Evolutionary conservation across 495 filamentous ascomycete species (phyloP).

Genomic region (Aspergillus sclerotiicarbonarius): DNA sequence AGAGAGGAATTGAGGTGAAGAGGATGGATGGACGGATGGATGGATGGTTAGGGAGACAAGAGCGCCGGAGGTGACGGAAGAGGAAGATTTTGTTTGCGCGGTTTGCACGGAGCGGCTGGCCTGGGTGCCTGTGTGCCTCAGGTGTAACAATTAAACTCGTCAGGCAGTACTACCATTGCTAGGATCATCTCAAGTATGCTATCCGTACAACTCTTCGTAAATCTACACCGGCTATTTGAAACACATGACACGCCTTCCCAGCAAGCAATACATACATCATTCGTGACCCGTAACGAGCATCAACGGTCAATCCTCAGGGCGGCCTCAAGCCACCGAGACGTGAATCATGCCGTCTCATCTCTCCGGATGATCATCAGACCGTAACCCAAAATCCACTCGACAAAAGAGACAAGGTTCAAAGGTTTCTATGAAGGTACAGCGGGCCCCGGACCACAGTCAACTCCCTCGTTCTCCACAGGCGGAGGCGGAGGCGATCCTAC

Average conservation of each 20-base stretch:
- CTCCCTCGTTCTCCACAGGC: conserved; percentile 3
- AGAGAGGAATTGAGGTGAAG: background rate
- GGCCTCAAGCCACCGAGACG: too few species aligned
- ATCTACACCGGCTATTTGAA: conserved; percentile 3
- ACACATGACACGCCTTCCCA: background rate
- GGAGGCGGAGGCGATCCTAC: background rate
- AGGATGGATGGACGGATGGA: background rate
- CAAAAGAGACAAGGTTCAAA: background rate
- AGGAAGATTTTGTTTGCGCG: too few species aligned
- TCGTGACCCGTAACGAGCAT: conserved; percentile 29
- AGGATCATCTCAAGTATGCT: too few species aligned
- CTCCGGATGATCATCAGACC: conserved; percentile 5
- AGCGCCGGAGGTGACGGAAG: conserved; percentile 1
- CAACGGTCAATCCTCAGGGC: too few species aligned
- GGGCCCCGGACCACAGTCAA: conserved; percentile 1
- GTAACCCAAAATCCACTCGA: conserved; percentile 3
- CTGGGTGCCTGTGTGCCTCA: too few species aligned
- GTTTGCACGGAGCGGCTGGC: too few species aligned
- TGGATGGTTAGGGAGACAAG: background rate
- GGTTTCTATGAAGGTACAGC: conserved; percentile 4
- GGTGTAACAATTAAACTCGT: too few species aligned
- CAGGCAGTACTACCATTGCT: too few species aligned
- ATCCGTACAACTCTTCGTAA: conserved; percentile 3
- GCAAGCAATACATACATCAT: conserved; percentile 21
- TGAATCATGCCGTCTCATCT: conserved; percentile 7